Base-by-base conservation (phyloP, 2,329 filamentous ascomycete species). In the Phoma sp. region DNA sequence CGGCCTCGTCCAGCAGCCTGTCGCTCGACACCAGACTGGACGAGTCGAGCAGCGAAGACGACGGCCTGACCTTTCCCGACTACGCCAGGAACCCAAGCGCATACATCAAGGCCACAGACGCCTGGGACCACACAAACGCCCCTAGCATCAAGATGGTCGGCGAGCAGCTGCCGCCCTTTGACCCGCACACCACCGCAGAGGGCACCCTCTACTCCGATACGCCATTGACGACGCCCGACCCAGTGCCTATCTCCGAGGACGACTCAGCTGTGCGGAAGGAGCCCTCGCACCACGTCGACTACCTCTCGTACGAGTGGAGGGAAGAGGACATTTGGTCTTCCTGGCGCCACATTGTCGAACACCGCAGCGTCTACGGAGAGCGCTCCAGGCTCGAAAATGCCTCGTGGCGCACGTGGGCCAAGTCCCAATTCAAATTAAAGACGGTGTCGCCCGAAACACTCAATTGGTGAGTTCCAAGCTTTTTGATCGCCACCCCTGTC, bases 271-370 rank as follows among this genome's bases (percentile, higher is more conserved):
- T 96, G 33, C 85, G 87, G 59, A 82, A 82, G 31, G 86, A 89
- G 68, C 92, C 92, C 1, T 92, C 92, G 40, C 84, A 92, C 62
- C 92, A 96, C 76, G 93, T 96, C n/a, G 93, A 96, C 77, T 96
- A 96, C 72, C 84, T 97, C 41, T 96, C 93, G 17, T 91, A 98
- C 71, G 87, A 94, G 58, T 96, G 94, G 91, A 87, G 85, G 60
- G 92, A 97, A 76, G 93, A 98, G 75, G 94, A 99, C 76, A 96
- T 98, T 24, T 98, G 93, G 93, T 89, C 91, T 6, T 97, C 94
- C 1, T 98, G 95, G 95, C 88, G 92, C 71, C 95, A 96, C 72
- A 91, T 98, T 65, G 87, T 93, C 15, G 88, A 90, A 25, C 90
- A 91, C 68, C 84, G 89, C 66, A 87, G 86, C 56, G 85, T 91